Evolutionary conservation across 352 stramenopile species (phyloP), one percentile per base, ranked within the genome.

Genomic region (Phytopythium ostracodes): DNA sequence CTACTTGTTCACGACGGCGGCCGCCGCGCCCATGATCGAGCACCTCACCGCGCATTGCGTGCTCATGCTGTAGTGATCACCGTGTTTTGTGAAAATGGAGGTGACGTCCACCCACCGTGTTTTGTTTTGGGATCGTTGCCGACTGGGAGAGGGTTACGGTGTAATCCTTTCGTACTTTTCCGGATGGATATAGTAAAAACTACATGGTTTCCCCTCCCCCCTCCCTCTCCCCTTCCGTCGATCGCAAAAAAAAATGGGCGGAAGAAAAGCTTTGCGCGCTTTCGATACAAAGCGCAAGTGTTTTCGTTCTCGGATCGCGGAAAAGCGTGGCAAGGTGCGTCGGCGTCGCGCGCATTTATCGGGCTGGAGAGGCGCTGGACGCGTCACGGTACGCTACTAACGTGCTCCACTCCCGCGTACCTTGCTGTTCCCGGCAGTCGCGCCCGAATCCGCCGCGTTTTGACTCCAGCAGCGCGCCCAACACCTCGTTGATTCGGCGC

Each of bases 1-100:
- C 38, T 90, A 79, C 35, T 35, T 89, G 22, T 54, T 89, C 60
- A 71, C 60, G 11, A 59, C 72, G 27, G 66, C 54, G 14, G 44
- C 83, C 9, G 24, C 79, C 15, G 62, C 57, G 6, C 81, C 81
- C 18, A 66, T 88, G 47, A 29, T 87, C 2, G 60, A 67, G 2
- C 51, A 73, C 10, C 64, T 81, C 11, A 24, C 53, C 20, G 15
- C 27, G 18, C 25, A 55, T 17, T 22, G n/a, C 36, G 22, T 46
- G 5, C 4, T 46, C 11, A 27, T 59, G 14, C 9, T 31, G 22
- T 31, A 31, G 12, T 52, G 12, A 31, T 33, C 33, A 38, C 33
- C 33, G 33, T 31, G 17, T 17, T 57, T 29, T 57, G 51, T 27
- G 12, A 57, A 57, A 44, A 57, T 44, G 14, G 6, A 53, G 12